Percentiles rank a stretch among this genome's conserved stretches.
Evolutionary conservation across 2,329 filamentous ascomycete species (phyloP).

Genomic region (Zymoseptoria crescenta): DNA sequence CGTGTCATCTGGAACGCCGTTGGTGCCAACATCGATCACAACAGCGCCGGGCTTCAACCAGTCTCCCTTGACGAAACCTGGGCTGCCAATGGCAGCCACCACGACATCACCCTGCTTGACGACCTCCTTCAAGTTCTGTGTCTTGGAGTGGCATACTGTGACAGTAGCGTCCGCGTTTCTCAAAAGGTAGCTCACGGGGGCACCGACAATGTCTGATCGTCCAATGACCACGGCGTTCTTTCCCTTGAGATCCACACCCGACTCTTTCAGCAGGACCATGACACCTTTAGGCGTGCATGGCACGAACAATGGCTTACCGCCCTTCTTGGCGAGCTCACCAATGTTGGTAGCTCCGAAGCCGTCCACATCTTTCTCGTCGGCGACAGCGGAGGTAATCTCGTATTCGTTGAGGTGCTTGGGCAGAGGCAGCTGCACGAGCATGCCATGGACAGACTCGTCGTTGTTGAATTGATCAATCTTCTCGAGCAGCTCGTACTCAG

Average conservation of each 20-base stretch:
- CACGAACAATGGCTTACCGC: slow-evolving; percentile 78
- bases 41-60: slow-evolving; percentile 94
- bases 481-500: slow-evolving; percentile 78
- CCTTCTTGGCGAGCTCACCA: slow-evolving; percentile 91
- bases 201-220: slow-evolving; percentile 93
- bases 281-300: slow-evolving; percentile 97
- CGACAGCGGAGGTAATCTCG: slow-evolving; percentile 77
- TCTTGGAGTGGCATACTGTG: slow-evolving; percentile 91
- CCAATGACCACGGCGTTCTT: slow-evolving; percentile 94
- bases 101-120: slow-evolving; percentile 82
- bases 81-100: slow-evolving; percentile 81
- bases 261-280: slow-evolving; percentile 82
- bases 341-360: slow-evolving; percentile 93
- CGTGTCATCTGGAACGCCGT: slow-evolving; percentile 80
- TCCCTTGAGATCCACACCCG: slow-evolving; percentile 72
- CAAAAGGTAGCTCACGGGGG: slow-evolving; percentile 89
- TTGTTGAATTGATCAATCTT: slow-evolving; percentile 77
- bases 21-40: slow-evolving; percentile 95
- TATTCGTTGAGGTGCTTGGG: slow-evolving; percentile 88
- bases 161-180: slow-evolving; percentile 96
- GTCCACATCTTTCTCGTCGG: slow-evolving; percentile 94
- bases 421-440: slow-evolving; percentile 87
- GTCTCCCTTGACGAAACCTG: slow-evolving; percentile 83
- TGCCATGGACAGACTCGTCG: slow-evolving; percentile 76
- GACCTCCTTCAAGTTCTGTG: slow-evolving; percentile 61